These are phyloP conservation scores for Rubroboletus satanas DNA, from an alignment of 768 basidiomycete genomes.

Conservation along the genomic window DNA sequence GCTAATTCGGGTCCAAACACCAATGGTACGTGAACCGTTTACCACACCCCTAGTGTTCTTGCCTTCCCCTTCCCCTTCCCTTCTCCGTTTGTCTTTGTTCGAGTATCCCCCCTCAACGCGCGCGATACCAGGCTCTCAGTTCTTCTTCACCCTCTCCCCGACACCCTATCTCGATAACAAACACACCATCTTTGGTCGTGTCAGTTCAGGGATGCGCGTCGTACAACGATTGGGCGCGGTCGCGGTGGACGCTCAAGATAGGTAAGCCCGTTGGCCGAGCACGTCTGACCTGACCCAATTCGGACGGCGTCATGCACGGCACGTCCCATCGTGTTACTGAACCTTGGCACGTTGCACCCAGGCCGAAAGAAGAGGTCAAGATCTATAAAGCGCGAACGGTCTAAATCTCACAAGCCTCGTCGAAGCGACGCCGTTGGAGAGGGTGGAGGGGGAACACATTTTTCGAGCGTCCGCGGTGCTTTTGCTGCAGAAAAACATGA, in stretches of 20 bases:
- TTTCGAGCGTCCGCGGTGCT: neutral
- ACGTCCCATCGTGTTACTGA: neutral
- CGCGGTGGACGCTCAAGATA: slow-evolving; percentile 82
- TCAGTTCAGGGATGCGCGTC: slow-evolving; percentile 87
- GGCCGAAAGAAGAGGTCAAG: slow-evolving; percentile 79
- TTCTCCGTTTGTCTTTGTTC: neutral
- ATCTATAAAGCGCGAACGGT: slow-evolving; percentile 67
- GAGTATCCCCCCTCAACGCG: neutral
- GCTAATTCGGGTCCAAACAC: slow-evolving; percentile 97
- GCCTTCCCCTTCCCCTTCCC: neutral
- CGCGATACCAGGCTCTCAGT: slow-evolving; percentile 74
- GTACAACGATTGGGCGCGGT: slow-evolving; percentile 90
- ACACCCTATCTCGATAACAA: slow-evolving; percentile 83
- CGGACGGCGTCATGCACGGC: neutral
- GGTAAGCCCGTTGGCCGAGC: slow-evolving; percentile 42
- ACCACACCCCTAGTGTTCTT: neutral
- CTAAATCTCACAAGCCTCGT: neutral
- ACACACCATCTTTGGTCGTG: slow-evolving; percentile 89
- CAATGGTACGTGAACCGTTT: slow-evolving; percentile 49
- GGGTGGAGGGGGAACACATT: too few species aligned
- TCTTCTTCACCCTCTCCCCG: slow-evolving; percentile 83
- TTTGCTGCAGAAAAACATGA: neutral
- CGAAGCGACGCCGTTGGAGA: neutral
- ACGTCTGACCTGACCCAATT: neutral
- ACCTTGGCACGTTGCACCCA: neutral